A percentile compares a stretch with the other conserved stretches of the same genome.
These are phyloP conservation scores for Histomonas meleagridis DNA, from an alignment of 208 protist species.

Conservation along the genomic window DNA sequence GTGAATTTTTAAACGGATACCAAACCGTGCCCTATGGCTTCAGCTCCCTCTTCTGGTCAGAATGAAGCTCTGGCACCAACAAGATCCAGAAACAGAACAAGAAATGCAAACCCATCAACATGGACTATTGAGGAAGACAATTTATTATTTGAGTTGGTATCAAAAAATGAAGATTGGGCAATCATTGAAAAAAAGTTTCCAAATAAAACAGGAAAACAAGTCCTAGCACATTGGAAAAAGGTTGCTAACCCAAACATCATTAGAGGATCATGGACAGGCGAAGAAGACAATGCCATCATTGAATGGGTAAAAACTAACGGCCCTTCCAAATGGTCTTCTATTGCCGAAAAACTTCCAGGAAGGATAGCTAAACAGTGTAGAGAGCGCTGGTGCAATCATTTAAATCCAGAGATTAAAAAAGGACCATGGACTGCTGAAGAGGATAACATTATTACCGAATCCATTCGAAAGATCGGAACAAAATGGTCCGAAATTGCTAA, in stretches of 20 bases:
- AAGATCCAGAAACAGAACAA: not conserved
- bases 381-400: slow-evolving; percentile 52
- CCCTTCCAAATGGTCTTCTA: slow-evolving; percentile 45
- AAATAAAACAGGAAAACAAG: not conserved
- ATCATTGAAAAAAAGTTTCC: not conserved
- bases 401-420: slow-evolving; percentile 50
- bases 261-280: not conserved
- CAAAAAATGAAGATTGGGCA: not conserved
- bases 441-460: slow-evolving; percentile 47
- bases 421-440: slow-evolving; percentile 49
- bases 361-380: slow-evolving; percentile 53
- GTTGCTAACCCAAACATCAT: not conserved
- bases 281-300: slow-evolving; percentile 47
- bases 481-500: slow-evolving; percentile 50
- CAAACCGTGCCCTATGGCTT: too few species aligned
- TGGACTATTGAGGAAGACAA: not conserved
- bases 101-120: not conserved
- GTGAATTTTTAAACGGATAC: too few species aligned
- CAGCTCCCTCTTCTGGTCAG: too few species aligned
- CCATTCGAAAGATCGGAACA: slow-evolving; percentile 46
- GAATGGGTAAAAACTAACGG: slow-evolving; percentile 41
- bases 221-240: not conserved
- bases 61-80: not conserved
- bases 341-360: slow-evolving; percentile 42
- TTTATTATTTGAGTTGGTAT: not conserved